phyloP scores from a whole-genome alignment of 176 grass and related monocot species.

The Tillandsia fasciculata region DNA sequence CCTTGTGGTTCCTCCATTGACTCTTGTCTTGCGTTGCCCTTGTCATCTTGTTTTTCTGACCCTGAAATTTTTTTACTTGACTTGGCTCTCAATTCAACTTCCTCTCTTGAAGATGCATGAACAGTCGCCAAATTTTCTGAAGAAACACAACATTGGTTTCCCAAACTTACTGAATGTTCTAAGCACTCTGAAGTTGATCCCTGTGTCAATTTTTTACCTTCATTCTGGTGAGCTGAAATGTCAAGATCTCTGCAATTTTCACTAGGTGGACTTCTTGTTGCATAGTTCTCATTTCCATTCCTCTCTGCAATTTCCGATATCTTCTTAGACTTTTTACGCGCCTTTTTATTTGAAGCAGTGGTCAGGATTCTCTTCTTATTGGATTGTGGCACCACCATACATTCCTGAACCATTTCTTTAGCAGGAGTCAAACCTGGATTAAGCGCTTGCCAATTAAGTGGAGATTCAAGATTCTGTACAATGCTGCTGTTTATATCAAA shows the following conservation, averaged over 20 bases:
- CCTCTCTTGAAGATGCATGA: neutral
- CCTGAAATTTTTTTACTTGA: neutral
- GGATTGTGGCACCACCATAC: constrained; percentile 12
- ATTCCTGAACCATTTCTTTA: constrained; percentile 13
- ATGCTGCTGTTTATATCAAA: constrained; percentile 28
- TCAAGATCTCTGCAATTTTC: constrained; percentile 10
- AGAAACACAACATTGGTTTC: neutral
- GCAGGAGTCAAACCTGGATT: constrained; percentile 26
- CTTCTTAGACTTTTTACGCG: constrained; percentile 30
- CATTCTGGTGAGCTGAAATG: neutral
- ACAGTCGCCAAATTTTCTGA: neutral
- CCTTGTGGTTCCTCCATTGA: neutral
- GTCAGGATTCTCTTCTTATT: constrained; percentile 23
- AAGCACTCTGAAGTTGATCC: constrained; percentile 13
- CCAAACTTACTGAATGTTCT: constrained; percentile 13
- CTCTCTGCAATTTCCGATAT: constrained; percentile 22
- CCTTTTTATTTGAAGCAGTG: constrained; percentile 25
- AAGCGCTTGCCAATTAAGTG: constrained; percentile 33
- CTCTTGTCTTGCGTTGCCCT: neutral
- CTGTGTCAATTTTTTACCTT: constrained; percentile 3
- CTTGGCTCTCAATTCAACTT: neutral
- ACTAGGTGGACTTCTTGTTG: constrained; percentile 12
- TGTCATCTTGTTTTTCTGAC: neutral
- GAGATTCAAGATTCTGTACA: constrained; percentile 30
- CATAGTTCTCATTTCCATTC: constrained; percentile 17